Conservation (phyloP, 2,329 filamentous ascomycete genomes). For the Botrytis fabae region DNA sequence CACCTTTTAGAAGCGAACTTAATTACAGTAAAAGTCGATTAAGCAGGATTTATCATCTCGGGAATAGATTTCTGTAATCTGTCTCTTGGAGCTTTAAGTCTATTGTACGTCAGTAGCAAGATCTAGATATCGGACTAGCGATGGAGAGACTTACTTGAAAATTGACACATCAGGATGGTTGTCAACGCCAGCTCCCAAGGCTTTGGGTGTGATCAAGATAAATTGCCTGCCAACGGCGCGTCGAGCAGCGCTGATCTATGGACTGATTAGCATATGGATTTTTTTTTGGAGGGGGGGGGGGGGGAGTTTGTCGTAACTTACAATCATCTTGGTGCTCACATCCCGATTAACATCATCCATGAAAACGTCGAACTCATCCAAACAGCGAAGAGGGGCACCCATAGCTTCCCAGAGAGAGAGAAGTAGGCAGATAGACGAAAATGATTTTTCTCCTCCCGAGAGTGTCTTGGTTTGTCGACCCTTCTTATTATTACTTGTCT, state of each 20-base stretch:
- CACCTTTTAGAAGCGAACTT: neutral
- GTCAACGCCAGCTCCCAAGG: slow-evolving; percentile 62
- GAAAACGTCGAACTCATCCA: slow-evolving; percentile 99
- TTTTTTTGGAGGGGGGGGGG: no score
- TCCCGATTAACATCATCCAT: slow-evolving; percentile 97
- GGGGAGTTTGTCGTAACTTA: slow-evolving; percentile 47
- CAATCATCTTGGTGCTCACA: slow-evolving; percentile 91
- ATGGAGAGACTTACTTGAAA: slow-evolving; percentile 56
- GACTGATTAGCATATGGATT: neutral
- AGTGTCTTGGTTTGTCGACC: slow-evolving; percentile 88
- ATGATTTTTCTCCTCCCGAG: slow-evolving; percentile 96
- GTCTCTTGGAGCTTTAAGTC: slow-evolving; percentile 15
- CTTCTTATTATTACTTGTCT: slow-evolving; percentile 65
- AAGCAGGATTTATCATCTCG: slow-evolving; percentile 31
- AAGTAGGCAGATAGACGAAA: slow-evolving; percentile 92
- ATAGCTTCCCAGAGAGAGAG: slow-evolving; percentile 97
- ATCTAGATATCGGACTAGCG: neutral
- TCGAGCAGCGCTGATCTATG: slow-evolving; percentile 77
- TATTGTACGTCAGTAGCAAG: slow-evolving; percentile 14
- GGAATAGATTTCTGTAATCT: slow-evolving; percentile 38
- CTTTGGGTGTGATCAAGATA: slow-evolving; percentile 93
- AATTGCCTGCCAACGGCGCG: slow-evolving; percentile 89
- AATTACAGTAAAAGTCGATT: neutral
- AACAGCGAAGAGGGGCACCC: slow-evolving; percentile 88
- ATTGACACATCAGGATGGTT: slow-evolving; percentile 71